Conservation (phyloP, 139 green algal species). For the Picochlorum sp. region DNA sequence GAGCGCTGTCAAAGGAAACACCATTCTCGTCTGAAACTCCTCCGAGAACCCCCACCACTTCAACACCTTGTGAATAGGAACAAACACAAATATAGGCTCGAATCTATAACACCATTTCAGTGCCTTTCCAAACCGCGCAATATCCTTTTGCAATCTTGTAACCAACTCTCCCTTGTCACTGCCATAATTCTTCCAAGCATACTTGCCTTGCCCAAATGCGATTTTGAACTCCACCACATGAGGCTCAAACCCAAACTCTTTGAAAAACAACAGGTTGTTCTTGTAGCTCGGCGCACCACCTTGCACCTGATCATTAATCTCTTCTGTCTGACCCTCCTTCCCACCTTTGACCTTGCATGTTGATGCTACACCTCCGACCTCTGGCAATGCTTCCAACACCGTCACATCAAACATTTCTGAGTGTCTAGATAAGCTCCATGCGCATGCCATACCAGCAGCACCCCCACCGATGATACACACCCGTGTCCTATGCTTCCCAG, state of each 20-base stretch:
- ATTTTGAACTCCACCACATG: slow-evolving; percentile 45
- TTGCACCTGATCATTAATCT: slow-evolving; percentile 64
- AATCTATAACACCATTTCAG: slow-evolving; percentile 45
- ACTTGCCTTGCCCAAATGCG: slow-evolving; percentile 47
- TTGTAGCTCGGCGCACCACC: slow-evolving; percentile 49
- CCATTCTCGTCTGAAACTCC: slow-evolving; percentile 53
- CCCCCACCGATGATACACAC: slow-evolving; percentile 48
- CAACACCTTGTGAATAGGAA: slow-evolving; percentile 51
- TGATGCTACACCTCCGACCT: slow-evolving; percentile 47
- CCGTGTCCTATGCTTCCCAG: slow-evolving; percentile 17
- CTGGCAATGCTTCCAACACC: slow-evolving; percentile 46
- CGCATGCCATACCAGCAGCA: slow-evolving; percentile 49
- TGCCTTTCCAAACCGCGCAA: slow-evolving; percentile 43
- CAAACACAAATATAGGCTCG: slow-evolving; percentile 52
- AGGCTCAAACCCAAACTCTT: slow-evolving; percentile 48
- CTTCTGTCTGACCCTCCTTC: slow-evolving; percentile 12
- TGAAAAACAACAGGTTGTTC: slow-evolving; percentile 51
- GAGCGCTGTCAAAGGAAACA: slow-evolving; percentile 60
- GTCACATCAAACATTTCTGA: slow-evolving; percentile 51
- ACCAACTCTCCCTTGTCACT: slow-evolving; percentile 25
- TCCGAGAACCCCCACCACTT: slow-evolving; percentile 38
- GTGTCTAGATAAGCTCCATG: slow-evolving; percentile 45
- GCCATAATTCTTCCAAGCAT: slow-evolving; percentile 59
- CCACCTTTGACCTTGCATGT: slow-evolving; percentile 23
- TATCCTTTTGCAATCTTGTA: slow-evolving; percentile 35